Evolutionary conservation across 805 yeast species (phyloP), one percentile per base, ranked within the genome.

Genomic region (Lipomyces starkeyi): DNA sequence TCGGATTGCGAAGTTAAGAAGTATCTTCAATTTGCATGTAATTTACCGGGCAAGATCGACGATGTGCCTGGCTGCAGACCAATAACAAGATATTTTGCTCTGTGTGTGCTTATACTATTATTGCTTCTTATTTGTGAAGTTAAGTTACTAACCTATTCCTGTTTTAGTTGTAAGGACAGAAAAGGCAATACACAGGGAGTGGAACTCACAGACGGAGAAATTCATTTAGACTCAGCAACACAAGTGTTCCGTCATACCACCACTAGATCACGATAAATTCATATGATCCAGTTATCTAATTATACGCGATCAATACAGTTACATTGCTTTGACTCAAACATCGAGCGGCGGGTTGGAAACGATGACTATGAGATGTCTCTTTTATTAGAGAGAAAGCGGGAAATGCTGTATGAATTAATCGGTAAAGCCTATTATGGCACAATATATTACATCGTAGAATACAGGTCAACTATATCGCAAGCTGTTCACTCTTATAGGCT

Each of bases 61-160:
- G 64, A 49, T 20, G 56, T 17, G 32, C 35, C 64, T 14, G 29
- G 47, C 6, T 65, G 68, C 60, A 17, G 61, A 17, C 63, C 60
- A 0, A 27, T 65, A n/a, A 40, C 54, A 9, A 61, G 68, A 43
- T 65, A 65, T 52, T 65, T 65, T 57, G 68, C 68, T 2, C 53
- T 65, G 68, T 65, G 58, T 22, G 64, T 13, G 9, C 17, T 7
- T 14, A 37, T 37, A 37, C 40, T 9, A 13, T 37, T 37, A 35
- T 35, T 35, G 49, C 8, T 14, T 43, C 6, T 43, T 43, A 17
- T 7, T 17, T 43, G 25, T n/a, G 49, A 8, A 43, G 9, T 6
- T 7, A 43, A 17, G 49, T 17, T 43, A 43, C n/a, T 47, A 37
- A 59, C 58, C 9, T 34, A 22, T 27, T 20, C 6, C 17, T 9